phyloP scores from a whole-genome alignment of 129 eudicot species.

The Saussurea involucrata region DNA sequence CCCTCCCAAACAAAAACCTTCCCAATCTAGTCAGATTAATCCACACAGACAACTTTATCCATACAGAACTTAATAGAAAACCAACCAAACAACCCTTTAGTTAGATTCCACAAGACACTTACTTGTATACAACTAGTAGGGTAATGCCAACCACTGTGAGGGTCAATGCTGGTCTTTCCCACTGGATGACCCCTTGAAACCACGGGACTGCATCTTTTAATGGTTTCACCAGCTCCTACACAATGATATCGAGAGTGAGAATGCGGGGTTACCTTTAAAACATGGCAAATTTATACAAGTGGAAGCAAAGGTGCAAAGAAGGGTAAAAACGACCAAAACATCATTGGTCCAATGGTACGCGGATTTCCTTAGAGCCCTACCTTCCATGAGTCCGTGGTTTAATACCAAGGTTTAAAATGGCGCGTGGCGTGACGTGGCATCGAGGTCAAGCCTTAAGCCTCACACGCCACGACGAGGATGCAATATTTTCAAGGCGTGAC shows the following conservation, averaged over 20 bases:
- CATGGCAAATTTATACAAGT: background rate
- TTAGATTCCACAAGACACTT: constrained; percentile 21
- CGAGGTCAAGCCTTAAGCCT: too few relatives aligned
- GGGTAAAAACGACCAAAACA: background rate
- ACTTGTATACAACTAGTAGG: constrained; percentile 71
- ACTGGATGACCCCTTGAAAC: constrained; percentile 49
- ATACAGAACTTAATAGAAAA: too few relatives aligned
- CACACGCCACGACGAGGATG: too few relatives aligned
- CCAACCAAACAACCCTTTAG: too few relatives aligned
- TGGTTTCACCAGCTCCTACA: constrained; percentile 73
- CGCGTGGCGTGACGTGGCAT: too few relatives aligned
- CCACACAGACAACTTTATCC: too few relatives aligned
- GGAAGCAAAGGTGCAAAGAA: background rate
- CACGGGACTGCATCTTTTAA: constrained; percentile 36
- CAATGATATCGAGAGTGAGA: background rate
- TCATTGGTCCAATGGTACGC: background rate
- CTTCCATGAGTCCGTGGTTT: background rate
- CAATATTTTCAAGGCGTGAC: too few relatives aligned
- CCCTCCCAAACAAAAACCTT: too few relatives aligned
- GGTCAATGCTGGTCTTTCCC: constrained; percentile 69
- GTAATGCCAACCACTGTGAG: constrained; percentile 28
- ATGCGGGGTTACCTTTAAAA: background rate
- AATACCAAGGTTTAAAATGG: too few relatives aligned
- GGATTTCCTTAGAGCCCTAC: background rate
- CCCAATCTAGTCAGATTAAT: too few relatives aligned